Evolutionary conservation across 768 basidiomycete species (phyloP).

Genomic region (Postia placenta): DNA sequence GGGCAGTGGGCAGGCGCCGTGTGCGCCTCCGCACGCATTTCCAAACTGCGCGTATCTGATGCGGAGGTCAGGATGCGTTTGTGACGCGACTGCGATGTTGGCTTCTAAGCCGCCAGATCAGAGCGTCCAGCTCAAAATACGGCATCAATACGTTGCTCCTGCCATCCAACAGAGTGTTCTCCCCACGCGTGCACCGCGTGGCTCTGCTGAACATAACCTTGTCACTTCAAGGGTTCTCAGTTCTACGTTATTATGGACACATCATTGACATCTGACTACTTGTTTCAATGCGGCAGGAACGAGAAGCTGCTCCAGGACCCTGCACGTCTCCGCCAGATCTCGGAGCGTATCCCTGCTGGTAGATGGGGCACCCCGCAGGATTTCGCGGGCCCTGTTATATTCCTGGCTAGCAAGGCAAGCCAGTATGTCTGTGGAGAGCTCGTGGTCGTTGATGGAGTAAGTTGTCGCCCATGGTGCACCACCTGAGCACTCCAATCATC

Average conservation of each 20-base stretch:
- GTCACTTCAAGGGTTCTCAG: too few relatives aligned
- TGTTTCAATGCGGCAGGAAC: constrained; percentile 45
- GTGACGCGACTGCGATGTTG: too few relatives aligned
- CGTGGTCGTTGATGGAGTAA: constrained; percentile 62
- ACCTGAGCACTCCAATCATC: not conserved
- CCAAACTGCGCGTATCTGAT: too few relatives aligned
- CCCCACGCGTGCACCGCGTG: too few relatives aligned
- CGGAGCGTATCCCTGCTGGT: constrained; percentile 63
- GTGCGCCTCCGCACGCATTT: too few relatives aligned
- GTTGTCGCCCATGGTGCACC: constrained; percentile 18
- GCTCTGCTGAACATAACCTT: too few relatives aligned
- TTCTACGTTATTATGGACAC: too few relatives aligned
- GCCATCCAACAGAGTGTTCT: too few relatives aligned
- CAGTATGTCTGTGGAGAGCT: constrained; percentile 68
- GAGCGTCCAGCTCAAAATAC: too few relatives aligned
- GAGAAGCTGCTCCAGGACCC: constrained; percentile 58
- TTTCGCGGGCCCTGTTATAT: constrained; percentile 63
- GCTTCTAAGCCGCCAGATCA: too few relatives aligned
- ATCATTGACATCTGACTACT: not conserved
- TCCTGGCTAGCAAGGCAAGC: constrained; percentile 57
- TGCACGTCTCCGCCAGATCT: constrained; percentile 55
- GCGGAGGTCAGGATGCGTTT: too few relatives aligned
- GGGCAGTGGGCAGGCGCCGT: not conserved
- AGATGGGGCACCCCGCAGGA: constrained; percentile 63
- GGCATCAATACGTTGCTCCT: too few relatives aligned